A percentile compares a stretch with the other conserved stretches of the same genome.
phyloP scores from a whole-genome alignment of 1,284 basidiomycete genomes.

The Sporisorium reilianum region DNA sequence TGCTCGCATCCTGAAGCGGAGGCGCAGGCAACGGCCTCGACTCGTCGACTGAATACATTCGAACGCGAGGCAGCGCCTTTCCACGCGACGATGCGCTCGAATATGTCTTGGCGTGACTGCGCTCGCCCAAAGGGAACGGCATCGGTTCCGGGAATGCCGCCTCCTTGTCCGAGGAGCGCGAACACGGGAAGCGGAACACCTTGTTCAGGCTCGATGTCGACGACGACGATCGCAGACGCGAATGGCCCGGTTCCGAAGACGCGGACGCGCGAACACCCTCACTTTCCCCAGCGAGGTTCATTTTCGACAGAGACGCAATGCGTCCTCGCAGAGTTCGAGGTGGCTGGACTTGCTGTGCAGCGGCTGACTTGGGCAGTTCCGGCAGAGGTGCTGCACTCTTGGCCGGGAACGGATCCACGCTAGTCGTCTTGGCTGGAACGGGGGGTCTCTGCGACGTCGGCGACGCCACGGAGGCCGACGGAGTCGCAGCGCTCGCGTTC shows the following conservation, averaged over 20 bases:
- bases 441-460: conserved; percentile 10
- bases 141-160: conserved; percentile 19
- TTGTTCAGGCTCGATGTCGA: conserved; percentile 40
- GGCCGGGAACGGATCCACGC: conserved; percentile 3
- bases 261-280: background rate
- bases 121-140: conserved; percentile 17
- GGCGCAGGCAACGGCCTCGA: conserved; percentile 18
- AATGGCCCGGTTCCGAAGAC: conserved; percentile 5
- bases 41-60: conserved; percentile 15
- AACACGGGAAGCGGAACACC: conserved; percentile 45
- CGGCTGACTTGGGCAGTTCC: background rate
- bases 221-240: conserved; percentile 29
- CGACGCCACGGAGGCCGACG: conserved; percentile 8
- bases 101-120: conserved; percentile 12
- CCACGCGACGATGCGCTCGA: conserved; percentile 12
- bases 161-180: conserved; percentile 25
- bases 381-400: background rate
- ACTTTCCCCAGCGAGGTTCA: conserved; percentile 9
- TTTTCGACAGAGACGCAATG: conserved; percentile 26
- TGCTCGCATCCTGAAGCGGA: conserved; percentile 12
- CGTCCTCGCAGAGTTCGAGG: conserved; percentile 26
- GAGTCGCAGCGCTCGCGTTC: background rate
- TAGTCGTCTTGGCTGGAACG: conserved; percentile 12
- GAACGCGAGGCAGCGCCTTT: conserved; percentile 14
- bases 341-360: background rate